These are phyloP conservation scores for Paraphaeosphaeria minitans DNA, from an alignment of 2,329 filamentous ascomycete species.

Conservation along the genomic window DNA sequence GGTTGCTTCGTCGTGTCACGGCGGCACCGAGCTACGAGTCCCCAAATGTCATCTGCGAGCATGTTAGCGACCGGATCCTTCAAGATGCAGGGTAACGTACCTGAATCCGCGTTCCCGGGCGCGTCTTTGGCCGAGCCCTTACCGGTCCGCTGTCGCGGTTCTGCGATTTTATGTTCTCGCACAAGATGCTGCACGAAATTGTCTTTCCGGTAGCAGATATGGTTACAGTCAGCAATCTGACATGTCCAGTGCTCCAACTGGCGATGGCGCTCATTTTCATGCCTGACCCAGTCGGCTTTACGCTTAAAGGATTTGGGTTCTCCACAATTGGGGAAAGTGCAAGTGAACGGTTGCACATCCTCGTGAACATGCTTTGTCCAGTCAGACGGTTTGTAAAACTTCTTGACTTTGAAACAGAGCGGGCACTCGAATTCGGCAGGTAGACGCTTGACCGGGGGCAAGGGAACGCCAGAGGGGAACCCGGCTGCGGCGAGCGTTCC, in stretches of 20 bases:
- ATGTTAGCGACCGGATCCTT: slow-evolving; percentile 18
- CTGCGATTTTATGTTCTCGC: slow-evolving; percentile 83
- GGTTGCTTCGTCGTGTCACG: slow-evolving; percentile 68
- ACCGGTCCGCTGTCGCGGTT: slow-evolving; percentile 76
- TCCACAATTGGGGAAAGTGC: slow-evolving; percentile 81
- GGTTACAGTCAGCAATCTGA: slow-evolving; percentile 77
- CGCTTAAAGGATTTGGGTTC: slow-evolving; percentile 93
- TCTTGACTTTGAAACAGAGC: slow-evolving; percentile 83
- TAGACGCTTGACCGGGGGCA: slow-evolving; percentile 76
- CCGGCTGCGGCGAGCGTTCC: slow-evolving; percentile 71
- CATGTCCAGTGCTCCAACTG: slow-evolving; percentile 93
- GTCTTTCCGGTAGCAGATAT: slow-evolving; percentile 84
- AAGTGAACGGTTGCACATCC: slow-evolving; percentile 91
- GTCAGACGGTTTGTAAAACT: slow-evolving; percentile 87
- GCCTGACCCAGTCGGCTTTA: slow-evolving; percentile 93
- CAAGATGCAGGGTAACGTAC: slow-evolving; percentile 18
- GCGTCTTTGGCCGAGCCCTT: slow-evolving; percentile 49
- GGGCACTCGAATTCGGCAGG: slow-evolving; percentile 91
- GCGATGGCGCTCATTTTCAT: slow-evolving; percentile 89
- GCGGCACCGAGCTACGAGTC: slow-evolving; percentile 78
- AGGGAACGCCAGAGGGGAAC: slow-evolving; percentile 80
- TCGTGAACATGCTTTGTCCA: slow-evolving; percentile 98
- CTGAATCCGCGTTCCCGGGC: slow-evolving; percentile 30
- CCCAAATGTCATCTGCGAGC: slow-evolving; percentile 68
- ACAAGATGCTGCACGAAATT: slow-evolving; percentile 94